Evolutionary conservation across 2,329 filamentous ascomycete species (phyloP), one percentile per base, ranked within the genome.

Genomic region (Diaporthe citri): DNA sequence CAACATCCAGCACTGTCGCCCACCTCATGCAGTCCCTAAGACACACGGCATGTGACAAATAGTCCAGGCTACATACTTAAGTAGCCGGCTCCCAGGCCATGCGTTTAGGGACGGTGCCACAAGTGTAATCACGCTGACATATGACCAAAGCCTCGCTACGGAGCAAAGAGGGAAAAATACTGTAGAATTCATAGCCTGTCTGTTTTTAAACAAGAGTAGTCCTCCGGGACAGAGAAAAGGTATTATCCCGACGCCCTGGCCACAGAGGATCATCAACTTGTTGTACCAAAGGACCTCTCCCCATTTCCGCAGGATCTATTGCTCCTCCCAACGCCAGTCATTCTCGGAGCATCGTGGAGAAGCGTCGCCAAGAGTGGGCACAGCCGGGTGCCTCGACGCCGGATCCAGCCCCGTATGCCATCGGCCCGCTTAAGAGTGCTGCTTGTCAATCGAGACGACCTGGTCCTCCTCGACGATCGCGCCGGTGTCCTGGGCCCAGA

Each of bases 391-490:
- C 17, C n/a, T 55, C 9, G 13, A 52, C 48, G 64, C 34, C 34
- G 9, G n/a, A 31, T 28, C 28, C 64, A 28, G 7, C 31, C 28
- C 34, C 17, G 9, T 2, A 25, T 15, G 34, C n/a, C 22, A 20
- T 17, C 64, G 34, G n/a, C 28, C 7, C n/a, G 17, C 41, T 72
- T n/a, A 72, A 20, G 34, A 48, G 31, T 72, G 28, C 25, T 34
- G 36, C 34, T 64, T 55, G 77, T 77, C 76, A 74, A 87, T 86
- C 17, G 90, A 87, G 67, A 97, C 89, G 36, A 92, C 84, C 80
- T 93, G 87, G 81, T 98, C 95, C 80, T 96, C 92, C 84, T 98
- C 95, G 77, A 98, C 91, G 41, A 88, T 82, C 1, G 92, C 91
- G 70, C 90, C 86, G 83, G 92, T 92, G 75, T 89, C 76, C 75